These are phyloP conservation scores for Neurospora sp. DNA, from an alignment of 495 filamentous ascomycete genomes.

Conservation along the genomic window DNA sequence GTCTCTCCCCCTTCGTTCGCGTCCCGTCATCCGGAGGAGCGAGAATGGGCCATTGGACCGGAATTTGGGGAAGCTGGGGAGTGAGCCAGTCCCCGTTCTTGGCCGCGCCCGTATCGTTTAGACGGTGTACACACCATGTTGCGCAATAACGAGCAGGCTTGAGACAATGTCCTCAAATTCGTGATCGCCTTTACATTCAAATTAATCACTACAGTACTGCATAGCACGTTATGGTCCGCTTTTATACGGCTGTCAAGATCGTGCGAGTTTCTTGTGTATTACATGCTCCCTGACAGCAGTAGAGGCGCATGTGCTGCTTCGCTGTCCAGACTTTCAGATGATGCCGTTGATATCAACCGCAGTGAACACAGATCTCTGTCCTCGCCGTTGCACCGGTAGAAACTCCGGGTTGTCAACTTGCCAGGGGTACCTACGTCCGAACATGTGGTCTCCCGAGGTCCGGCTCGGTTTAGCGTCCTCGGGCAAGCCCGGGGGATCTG, in stretches of 20 bases:
- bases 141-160: background rate
- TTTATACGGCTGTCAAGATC: background rate
- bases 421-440: slow-evolving; percentile 1
- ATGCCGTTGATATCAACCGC: background rate
- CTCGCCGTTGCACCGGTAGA: background rate
- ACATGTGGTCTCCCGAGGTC: slow-evolving; percentile 18
- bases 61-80: background rate
- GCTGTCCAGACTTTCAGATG: background rate
- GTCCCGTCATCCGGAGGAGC: background rate
- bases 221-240: background rate
- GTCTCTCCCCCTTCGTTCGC: background rate
- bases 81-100: background rate
- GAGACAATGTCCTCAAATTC: background rate
- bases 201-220: background rate
- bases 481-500: slow-evolving; percentile 14
- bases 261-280: background rate
- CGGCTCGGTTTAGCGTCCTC: slow-evolving; percentile 13
- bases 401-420: background rate
- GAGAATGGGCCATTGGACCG: background rate
- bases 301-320: background rate
- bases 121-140: background rate
- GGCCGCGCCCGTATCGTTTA: background rate
- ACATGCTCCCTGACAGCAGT: background rate
- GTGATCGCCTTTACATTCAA: background rate
- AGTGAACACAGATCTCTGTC: background rate